Evolutionary conservation across 2,329 filamentous ascomycete genomes (phyloP).

Genomic region (Balansia obtecta): DNA sequence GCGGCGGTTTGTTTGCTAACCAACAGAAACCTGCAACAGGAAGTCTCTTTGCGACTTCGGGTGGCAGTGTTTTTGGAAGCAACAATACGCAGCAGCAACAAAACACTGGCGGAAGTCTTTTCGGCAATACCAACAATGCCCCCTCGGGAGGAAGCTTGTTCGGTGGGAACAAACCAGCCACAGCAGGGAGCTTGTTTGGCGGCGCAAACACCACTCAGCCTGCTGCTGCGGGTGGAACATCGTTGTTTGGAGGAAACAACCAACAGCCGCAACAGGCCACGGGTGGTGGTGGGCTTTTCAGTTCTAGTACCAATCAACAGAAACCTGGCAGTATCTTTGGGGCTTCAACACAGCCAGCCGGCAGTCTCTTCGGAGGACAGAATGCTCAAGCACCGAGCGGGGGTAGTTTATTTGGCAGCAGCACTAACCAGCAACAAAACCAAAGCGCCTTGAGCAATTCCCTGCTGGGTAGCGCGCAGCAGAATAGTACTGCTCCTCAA

Average conservation of each 20-base stretch:
- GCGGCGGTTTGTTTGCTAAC: slow-evolving; percentile 32
- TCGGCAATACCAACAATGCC: slow-evolving; percentile 18
- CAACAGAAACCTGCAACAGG: slow-evolving; percentile 27
- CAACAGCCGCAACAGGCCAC: slow-evolving; percentile 21
- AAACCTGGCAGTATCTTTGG: slow-evolving; percentile 41
- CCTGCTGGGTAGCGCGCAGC: slow-evolving; percentile 44
- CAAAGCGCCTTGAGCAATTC: slow-evolving; percentile 37
- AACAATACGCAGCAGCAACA: slow-evolving; percentile 31
- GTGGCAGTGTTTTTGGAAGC: slow-evolving; percentile 32
- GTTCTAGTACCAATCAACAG: slow-evolving; percentile 25
- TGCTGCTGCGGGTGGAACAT: slow-evolving; percentile 23
- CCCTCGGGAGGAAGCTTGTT: slow-evolving; percentile 26
- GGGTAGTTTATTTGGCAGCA: slow-evolving; percentile 31
- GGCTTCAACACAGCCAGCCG: slow-evolving; percentile 28
- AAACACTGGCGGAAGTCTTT: slow-evolving; percentile 18
- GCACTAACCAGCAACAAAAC: slow-evolving; percentile 35
- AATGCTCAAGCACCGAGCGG: slow-evolving; percentile 32
- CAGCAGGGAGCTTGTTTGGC: slow-evolving; percentile 29
- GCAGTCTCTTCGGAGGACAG: slow-evolving; percentile 42
- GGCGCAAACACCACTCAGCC: slow-evolving; percentile 20
- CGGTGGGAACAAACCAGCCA: slow-evolving; percentile 21
- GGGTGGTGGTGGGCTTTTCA: slow-evolving; percentile 38
- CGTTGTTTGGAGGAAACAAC: slow-evolving; percentile 33
- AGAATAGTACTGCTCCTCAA: slow-evolving; percentile 40
- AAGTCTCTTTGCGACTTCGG: slow-evolving; percentile 21